Conservation (phyloP, 2,329 filamentous ascomycete genomes). For the Ustilaginoidea virens region DNA sequence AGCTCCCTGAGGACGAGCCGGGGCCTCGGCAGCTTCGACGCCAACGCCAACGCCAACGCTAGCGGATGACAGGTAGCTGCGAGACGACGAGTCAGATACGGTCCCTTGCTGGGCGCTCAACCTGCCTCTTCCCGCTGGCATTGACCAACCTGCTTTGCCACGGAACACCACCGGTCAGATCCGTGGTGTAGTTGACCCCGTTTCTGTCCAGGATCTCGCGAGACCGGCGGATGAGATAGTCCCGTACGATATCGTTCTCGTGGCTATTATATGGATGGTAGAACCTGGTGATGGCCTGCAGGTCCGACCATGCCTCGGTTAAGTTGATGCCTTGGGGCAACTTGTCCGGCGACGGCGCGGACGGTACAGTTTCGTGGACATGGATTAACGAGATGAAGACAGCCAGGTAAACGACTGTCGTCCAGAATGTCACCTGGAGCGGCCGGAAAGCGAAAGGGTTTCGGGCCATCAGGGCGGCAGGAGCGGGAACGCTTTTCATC, state of each 20-base stretch:
- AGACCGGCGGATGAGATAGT: slow-evolving; percentile 60
- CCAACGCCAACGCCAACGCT: neutral
- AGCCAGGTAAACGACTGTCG: slow-evolving; percentile 60
- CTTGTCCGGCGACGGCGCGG: slow-evolving; percentile 36
- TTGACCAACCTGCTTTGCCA: slow-evolving; percentile 7
- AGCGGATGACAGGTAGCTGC: slow-evolving; percentile 2
- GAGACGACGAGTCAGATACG: no score
- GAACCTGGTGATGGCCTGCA: slow-evolving; percentile 55
- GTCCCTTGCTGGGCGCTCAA: no score
- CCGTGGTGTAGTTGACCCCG: slow-evolving; percentile 29
- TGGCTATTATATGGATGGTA: slow-evolving; percentile 86
- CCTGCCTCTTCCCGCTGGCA: no score
- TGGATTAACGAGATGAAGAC: slow-evolving; percentile 57
- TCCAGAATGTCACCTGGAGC: slow-evolving; percentile 67
- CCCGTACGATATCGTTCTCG: slow-evolving; percentile 64
- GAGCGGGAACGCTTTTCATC: neutral
- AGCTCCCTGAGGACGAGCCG: slow-evolving; percentile 18
- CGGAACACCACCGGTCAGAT: slow-evolving; percentile 18
- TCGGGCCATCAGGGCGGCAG: slow-evolving; percentile 13
- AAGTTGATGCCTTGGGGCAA: slow-evolving; percentile 53
- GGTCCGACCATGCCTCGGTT: slow-evolving; percentile 72
- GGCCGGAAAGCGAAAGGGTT: slow-evolving; percentile 66
- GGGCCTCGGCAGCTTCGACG: no score
- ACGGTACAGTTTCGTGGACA: slow-evolving; percentile 62
- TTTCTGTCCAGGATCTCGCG: slow-evolving; percentile 53